Evolutionary conservation across 768 basidiomycete species (phyloP), one percentile per base, ranked within the genome.

Genomic region (Polyporus arcularius): DNA sequence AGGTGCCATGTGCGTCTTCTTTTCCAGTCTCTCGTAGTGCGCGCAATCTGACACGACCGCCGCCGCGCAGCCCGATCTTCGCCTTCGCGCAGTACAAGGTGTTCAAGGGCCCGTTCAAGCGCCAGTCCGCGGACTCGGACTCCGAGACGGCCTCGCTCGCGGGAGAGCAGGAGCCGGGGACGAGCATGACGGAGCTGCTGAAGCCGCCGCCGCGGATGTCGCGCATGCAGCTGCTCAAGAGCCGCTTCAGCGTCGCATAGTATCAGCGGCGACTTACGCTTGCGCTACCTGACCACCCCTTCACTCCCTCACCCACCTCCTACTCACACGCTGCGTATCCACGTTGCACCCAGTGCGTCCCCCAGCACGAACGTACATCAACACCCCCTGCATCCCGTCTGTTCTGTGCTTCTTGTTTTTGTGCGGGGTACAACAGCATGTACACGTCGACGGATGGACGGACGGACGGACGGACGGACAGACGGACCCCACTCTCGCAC

Each of bases 71-170:
- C 32, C 85, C 84, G 2, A 64, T 79, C 4, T 74, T 87, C 31
- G 84, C 85, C 1, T 78, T 76, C 67, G 75, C 70, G 4, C 87
- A 88, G 56, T 83, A 86, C 70, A 75, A 72, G 47, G 39, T 79
- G 15, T 87, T 88, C 71, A 76, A 70, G 47, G 73, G 73, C 4
- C 79, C 84, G 4, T 87, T 87, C 71, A 26, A 26, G 21, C 70
- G 71, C 38, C 78, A 49, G 4, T 12, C 53, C 12, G 12, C 32
- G 10, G 60, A 57, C 39, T 16, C n/a, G 14, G 52, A 41, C 21
- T 41, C 43, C 46, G 55, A 54, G 21, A 26, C 21, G 21, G 21
- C 21, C 21, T 26, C 21, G 21, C 21, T 26, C 21, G 21, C 21
- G 21, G 21, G 21, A 26, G 21, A 26, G 21, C 21, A 26, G 45